These are phyloP conservation scores for Kurtzmaniella natalensis DNA, from an alignment of 1,139 yeast genomes.

Conservation along the genomic window DNA sequence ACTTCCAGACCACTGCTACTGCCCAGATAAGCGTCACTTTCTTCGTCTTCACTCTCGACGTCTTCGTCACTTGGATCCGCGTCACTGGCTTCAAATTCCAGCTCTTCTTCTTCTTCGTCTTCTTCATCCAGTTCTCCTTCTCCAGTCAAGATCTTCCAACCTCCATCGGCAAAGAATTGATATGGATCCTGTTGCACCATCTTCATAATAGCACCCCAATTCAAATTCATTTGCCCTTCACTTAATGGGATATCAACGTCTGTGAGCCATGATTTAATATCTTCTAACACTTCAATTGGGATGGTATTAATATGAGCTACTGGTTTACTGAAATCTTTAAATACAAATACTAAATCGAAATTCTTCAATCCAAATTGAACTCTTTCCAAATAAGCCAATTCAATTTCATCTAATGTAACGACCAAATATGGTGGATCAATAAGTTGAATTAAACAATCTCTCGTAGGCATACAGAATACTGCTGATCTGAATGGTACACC, in stretches of 20 bases:
- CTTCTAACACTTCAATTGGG: slow-evolving; percentile 89
- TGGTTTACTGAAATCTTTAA: slow-evolving; percentile 82
- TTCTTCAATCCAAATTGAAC: slow-evolving; percentile 96
- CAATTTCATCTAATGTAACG: slow-evolving; percentile 86
- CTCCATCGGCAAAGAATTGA: slow-evolving; percentile 90
- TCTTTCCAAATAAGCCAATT: slow-evolving; percentile 92
- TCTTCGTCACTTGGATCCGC: slow-evolving; percentile 77
- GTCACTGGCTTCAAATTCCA: slow-evolving; percentile 57
- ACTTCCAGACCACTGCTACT: slow-evolving; percentile 37
- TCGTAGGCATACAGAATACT: slow-evolving; percentile 93
- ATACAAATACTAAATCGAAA: slow-evolving; percentile 92
- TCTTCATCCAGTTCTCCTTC: slow-evolving; percentile 63
- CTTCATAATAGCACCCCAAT: slow-evolving; percentile 95
- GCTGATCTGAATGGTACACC: slow-evolving; percentile 97
- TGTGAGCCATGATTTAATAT: slow-evolving; percentile 92
- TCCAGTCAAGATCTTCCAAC: slow-evolving; percentile 89
- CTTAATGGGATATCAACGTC: slow-evolving; percentile 93
- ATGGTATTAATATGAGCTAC: slow-evolving; percentile 93
- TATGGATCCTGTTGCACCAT: slow-evolving; percentile 90
- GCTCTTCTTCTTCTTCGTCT: slow-evolving; percentile 56
- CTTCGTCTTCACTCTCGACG: slow-evolving; percentile 54
- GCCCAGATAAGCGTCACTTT: slow-evolving; percentile 35
- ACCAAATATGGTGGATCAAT: slow-evolving; percentile 95
- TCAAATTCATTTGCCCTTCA: slow-evolving; percentile 93
- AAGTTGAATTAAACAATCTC: slow-evolving; percentile 92